Conservation (phyloP, 164 flowering plant species). For the Saururus chinensis region DNA sequence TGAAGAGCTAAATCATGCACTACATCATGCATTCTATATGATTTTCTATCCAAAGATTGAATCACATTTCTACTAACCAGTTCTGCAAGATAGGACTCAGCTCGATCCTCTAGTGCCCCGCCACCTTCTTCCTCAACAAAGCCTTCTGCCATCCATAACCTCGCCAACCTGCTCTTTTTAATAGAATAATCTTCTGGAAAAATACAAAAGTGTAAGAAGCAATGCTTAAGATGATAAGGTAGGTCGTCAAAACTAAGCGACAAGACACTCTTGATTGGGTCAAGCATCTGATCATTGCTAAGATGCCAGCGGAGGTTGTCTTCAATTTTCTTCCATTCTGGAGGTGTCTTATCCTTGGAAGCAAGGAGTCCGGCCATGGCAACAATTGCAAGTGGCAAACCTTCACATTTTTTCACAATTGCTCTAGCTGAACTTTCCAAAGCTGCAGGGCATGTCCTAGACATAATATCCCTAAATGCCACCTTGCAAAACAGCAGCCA, state of each 20-base stretch:
- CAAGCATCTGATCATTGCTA: conserved; percentile 3
- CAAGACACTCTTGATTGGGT: not conserved
- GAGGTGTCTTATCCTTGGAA: not conserved
- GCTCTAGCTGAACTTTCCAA: conserved; percentile 1
- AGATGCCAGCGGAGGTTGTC: conserved; percentile 7
- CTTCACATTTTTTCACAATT: conserved; percentile 13
- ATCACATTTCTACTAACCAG: conserved; percentile 4
- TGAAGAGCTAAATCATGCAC: conserved; percentile 8
- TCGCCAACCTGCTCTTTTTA: conserved; percentile 4
- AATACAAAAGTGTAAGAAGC: conserved; percentile 13
- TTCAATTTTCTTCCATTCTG: conserved; percentile 10
- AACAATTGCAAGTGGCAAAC: conserved; percentile 17
- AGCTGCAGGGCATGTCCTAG: not conserved
- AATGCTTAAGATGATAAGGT: conserved; percentile 11
- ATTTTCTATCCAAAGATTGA: conserved; percentile 4
- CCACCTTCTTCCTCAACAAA: conserved; percentile 2
- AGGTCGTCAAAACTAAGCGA: conserved; percentile 7
- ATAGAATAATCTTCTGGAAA: conserved; percentile 15
- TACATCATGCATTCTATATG: conserved; percentile 9
- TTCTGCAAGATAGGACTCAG: conserved; percentile 5
- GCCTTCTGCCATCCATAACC: conserved; percentile 21
- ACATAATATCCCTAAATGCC: not conserved
- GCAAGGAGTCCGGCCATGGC: conserved; percentile 11
- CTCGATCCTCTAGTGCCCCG: conserved; percentile 2
- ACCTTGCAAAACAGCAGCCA: conserved; percentile 7